Evolutionary conservation across 139 green algal genomes (phyloP).

Genomic region (Ettlia oleoabundans): DNA sequence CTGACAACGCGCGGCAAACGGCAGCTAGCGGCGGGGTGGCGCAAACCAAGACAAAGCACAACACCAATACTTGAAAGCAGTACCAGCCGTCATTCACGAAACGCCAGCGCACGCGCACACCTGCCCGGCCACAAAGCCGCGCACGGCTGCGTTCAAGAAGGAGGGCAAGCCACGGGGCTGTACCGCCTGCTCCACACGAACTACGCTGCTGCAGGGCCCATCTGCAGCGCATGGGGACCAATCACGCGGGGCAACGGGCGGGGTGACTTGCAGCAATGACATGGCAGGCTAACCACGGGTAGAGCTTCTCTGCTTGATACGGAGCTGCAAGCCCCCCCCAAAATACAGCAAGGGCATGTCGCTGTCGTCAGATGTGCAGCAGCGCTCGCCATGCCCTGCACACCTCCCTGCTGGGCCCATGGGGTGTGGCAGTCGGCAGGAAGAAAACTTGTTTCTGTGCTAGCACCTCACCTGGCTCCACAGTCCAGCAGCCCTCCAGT

Average conservation of each 20-base stretch:
- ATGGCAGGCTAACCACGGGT: neutral
- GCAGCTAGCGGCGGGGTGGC: too few species aligned
- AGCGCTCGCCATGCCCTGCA: neutral
- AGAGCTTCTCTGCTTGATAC: too few species aligned
- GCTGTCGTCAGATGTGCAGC: too few species aligned
- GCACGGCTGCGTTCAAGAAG: neutral
- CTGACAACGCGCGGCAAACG: too few species aligned
- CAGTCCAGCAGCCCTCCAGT: constrained; percentile 5
- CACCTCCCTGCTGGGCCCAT: neutral
- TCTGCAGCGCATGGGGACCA: neutral
- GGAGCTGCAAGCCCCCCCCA: too few species aligned
- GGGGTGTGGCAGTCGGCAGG: neutral
- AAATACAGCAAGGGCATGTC: too few species aligned
- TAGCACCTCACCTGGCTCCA: constrained; percentile 1
- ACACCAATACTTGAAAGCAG: too few species aligned
- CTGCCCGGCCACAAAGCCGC: neutral
- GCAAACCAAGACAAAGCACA: too few species aligned
- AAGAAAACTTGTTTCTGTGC: too few species aligned
- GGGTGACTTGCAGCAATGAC: neutral
- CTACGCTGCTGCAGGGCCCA: neutral
- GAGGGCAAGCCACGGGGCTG: constrained; percentile 12
- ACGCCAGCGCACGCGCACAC: neutral
- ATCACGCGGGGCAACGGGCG: too few species aligned
- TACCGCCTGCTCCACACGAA: constrained; percentile 7
- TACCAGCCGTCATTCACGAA: too few species aligned